phyloP scores from a whole-genome alignment of 306 rosid species.

The Canavalia gladiata region DNA sequence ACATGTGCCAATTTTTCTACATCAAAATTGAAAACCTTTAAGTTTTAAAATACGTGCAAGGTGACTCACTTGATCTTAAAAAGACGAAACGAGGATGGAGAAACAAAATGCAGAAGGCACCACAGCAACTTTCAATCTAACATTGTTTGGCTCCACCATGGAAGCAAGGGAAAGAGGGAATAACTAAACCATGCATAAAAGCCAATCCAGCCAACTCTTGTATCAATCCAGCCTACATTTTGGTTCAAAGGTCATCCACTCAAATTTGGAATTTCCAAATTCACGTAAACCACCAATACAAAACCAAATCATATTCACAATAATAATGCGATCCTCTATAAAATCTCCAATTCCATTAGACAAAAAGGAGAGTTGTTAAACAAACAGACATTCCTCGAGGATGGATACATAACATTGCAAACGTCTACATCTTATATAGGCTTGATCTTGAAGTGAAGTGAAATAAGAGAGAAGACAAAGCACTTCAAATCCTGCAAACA shows the following conservation, averaged over 20 bases:
- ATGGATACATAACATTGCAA: conserved; percentile 29
- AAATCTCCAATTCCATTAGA: conserved; percentile 36
- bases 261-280: conserved; percentile 22
- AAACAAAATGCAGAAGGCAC: too few relatives aligned
- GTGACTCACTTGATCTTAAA: too few relatives aligned
- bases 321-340: neutral
- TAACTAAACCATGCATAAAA: conserved; percentile 17
- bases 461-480: conserved; percentile 93
- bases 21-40: too few relatives aligned
- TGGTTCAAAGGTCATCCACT: conserved; percentile 22
- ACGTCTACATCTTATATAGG: conserved; percentile 68
- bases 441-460: conserved; percentile 98
- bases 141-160: too few relatives aligned
- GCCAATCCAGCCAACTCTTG: conserved; percentile 4
- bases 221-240: conserved; percentile 12
- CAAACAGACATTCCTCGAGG: conserved; percentile 32
- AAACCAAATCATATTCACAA: conserved; percentile 23
- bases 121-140: too few relatives aligned
- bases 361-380: conserved; percentile 12
- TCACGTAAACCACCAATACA: conserved; percentile 32
- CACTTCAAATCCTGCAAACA: conserved; percentile 90
- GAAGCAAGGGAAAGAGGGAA: too few relatives aligned
- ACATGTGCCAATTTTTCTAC: too few relatives aligned
- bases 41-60: too few relatives aligned
- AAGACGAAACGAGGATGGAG: too few relatives aligned